phyloP scores from a whole-genome alignment of 140 eudicot species.

The Flaveria floridana region DNA sequence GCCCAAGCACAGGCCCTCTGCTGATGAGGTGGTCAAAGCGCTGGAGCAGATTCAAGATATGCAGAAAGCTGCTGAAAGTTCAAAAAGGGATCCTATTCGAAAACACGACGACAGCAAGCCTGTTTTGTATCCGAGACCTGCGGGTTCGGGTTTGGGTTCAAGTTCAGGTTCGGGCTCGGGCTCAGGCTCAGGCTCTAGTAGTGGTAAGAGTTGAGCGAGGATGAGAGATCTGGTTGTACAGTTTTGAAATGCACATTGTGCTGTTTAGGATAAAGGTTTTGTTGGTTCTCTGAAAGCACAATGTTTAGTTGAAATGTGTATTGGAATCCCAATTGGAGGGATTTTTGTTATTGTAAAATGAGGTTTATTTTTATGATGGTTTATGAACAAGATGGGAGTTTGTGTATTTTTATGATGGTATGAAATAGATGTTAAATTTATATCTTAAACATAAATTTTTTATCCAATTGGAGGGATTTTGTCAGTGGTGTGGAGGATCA shows the following conservation, averaged over 20 bases:
- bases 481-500: too few relatives aligned
- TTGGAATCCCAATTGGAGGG: conserved; percentile 25
- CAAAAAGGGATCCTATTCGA: conserved; percentile 36
- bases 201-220: conserved; percentile 26
- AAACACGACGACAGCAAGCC: conserved; percentile 32
- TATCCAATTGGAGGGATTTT: too few relatives aligned
- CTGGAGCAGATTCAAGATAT: conserved; percentile 65
- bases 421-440: too few relatives aligned
- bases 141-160: conserved; percentile 13
- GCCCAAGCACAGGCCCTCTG: conserved; percentile 60
- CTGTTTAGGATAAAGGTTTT: conserved; percentile 15
- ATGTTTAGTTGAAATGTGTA: conserved; percentile 22
- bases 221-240: conserved; percentile 22
- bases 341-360: conserved; percentile 1
- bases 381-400: background rate
- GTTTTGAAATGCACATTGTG: conserved; percentile 32
- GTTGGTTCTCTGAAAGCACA: conserved; percentile 17
- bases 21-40: conserved; percentile 59
- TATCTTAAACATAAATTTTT: too few relatives aligned
- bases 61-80: conserved; percentile 40
- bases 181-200: conserved; percentile 14
- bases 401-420: background rate
- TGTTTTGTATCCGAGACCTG: conserved; percentile 24
- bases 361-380: conserved; percentile 10
- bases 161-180: conserved; percentile 26